Conservation (phyloP, 2,329 filamentous ascomycete species). For the Thermomyces lanuginosus region DNA sequence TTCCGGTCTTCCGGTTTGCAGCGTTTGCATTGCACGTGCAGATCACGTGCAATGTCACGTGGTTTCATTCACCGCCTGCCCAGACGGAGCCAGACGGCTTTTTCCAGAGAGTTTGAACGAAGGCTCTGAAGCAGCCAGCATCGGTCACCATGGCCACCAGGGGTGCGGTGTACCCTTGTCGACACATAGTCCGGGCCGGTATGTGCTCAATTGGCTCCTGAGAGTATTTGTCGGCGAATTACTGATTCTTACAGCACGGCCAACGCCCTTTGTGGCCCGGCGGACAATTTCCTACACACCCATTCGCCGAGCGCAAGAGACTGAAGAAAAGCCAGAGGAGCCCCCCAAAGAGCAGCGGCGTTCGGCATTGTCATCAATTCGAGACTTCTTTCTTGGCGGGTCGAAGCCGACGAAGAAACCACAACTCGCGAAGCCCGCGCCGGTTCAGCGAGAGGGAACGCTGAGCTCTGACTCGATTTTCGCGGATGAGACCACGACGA, state of each 20-base stretch:
- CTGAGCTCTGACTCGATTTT: conserved; percentile 26
- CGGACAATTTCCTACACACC: conserved; percentile 20
- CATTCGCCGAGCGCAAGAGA: conserved; percentile 16
- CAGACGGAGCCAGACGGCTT: too few species aligned
- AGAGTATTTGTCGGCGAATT: background rate
- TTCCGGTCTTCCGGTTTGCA: too few species aligned
- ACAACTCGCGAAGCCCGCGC: conserved; percentile 11
- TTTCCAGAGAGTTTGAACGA: too few species aligned
- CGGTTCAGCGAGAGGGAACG: conserved; percentile 19
- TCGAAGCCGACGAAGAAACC: conserved; percentile 13
- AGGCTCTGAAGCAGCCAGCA: too few species aligned
- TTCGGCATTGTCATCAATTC: conserved; percentile 18
- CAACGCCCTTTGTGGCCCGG: conserved; percentile 18
- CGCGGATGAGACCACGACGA: conserved; percentile 18
- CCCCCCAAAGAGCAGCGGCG: conserved; percentile 6
- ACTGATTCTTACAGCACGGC: conserved; percentile 13
- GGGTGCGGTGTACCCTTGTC: conserved; percentile 20
- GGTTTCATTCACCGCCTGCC: too few species aligned
- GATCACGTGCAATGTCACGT: too few species aligned
- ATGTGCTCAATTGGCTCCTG: conserved; percentile 5
- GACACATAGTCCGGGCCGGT: conserved; percentile 25
- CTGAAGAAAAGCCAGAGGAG: background rate
- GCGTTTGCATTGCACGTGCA: too few species aligned
- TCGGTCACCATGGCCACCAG: conserved; percentile 25
- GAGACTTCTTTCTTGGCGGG: conserved; percentile 18